phyloP scores from a whole-genome alignment of 768 basidiomycete species.

The Lanmaoa rubissima region DNA sequence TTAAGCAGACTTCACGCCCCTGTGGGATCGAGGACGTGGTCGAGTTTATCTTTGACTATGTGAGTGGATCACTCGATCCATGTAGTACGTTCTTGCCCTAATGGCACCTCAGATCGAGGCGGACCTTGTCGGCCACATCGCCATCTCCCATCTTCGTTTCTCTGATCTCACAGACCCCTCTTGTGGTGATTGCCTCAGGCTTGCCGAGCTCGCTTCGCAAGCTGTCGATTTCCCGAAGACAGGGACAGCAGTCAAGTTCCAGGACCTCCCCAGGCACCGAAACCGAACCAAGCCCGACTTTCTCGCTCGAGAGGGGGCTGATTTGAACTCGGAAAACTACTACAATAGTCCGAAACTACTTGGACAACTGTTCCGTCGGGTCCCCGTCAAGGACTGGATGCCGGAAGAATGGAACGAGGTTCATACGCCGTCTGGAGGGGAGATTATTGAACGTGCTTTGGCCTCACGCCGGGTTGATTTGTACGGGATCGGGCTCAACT shows the following conservation, averaged over 20 bases:
- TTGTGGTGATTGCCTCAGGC: conserved; percentile 36
- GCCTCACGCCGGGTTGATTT: conserved; percentile 14
- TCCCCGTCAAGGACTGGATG: conserved; percentile 37
- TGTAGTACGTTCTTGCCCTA: neutral
- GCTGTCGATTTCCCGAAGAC: conserved; percentile 50
- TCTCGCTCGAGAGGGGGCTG: conserved; percentile 40
- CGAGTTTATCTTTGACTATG: conserved; percentile 48
- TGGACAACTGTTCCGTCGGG: conserved; percentile 44
- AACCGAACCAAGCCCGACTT: conserved; percentile 39
- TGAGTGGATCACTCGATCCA: conserved; percentile 21
- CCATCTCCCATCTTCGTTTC: conserved; percentile 43
- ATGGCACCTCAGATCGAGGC: conserved; percentile 31
- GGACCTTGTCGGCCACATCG: conserved; percentile 42
- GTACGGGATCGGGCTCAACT: conserved; percentile 33
- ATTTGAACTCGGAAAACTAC: conserved; percentile 21
- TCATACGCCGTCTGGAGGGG: conserved; percentile 28
- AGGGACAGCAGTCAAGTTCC: conserved; percentile 40
- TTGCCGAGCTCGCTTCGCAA: conserved; percentile 46
- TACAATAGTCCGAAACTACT: conserved; percentile 45
- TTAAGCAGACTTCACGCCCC: conserved; percentile 29
- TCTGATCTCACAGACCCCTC: conserved; percentile 39
- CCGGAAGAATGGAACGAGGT: conserved; percentile 22
- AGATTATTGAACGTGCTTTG: conserved; percentile 27
- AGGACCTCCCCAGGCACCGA: conserved; percentile 33
- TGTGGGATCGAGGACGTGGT: conserved; percentile 45